phyloP scores from a whole-genome alignment of 1,284 basidiomycete genomes.

The Ustilago nuda region DNA sequence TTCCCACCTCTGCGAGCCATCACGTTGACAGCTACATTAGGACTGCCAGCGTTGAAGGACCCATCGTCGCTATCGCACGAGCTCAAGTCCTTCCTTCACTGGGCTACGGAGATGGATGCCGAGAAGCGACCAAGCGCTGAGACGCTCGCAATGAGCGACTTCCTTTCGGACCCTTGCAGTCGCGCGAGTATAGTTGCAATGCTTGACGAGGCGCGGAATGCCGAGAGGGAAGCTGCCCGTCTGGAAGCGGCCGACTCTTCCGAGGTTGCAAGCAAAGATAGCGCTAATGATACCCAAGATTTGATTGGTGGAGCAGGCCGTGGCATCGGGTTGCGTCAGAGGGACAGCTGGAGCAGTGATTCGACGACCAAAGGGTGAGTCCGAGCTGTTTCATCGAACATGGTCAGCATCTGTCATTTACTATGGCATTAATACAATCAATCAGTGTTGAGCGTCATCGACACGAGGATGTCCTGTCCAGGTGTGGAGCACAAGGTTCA shows the following conservation, averaged over 20 bases:
- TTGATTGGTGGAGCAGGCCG: neutral
- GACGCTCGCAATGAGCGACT: conserved; percentile 54
- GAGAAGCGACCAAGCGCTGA: conserved; percentile 57
- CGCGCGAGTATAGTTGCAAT: conserved; percentile 38
- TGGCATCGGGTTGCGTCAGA: conserved; percentile 9
- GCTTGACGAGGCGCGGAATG: conserved; percentile 35
- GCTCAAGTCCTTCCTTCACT: conserved; percentile 59
- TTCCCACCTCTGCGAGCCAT: conserved; percentile 60
- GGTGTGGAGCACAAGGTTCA: too few species aligned
- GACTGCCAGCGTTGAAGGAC: conserved; percentile 49
- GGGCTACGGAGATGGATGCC: conserved; percentile 58
- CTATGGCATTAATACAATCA: neutral
- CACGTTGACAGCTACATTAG: conserved; percentile 57
- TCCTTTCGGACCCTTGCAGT: conserved; percentile 48
- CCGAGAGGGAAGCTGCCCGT: conserved; percentile 30
- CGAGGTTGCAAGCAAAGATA: neutral
- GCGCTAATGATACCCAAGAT: conserved; percentile 2
- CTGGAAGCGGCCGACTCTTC: conserved; percentile 11
- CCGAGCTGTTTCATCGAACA: too few species aligned
- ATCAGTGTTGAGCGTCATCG: too few species aligned
- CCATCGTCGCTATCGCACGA: conserved; percentile 43
- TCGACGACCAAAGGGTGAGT: conserved; percentile 45
- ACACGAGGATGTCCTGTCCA: too few species aligned
- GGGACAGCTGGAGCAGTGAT: conserved; percentile 52
- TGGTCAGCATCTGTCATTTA: too few species aligned